Conservation (phyloP, 805 yeast species). For the Candida silvicultrix region DNA sequence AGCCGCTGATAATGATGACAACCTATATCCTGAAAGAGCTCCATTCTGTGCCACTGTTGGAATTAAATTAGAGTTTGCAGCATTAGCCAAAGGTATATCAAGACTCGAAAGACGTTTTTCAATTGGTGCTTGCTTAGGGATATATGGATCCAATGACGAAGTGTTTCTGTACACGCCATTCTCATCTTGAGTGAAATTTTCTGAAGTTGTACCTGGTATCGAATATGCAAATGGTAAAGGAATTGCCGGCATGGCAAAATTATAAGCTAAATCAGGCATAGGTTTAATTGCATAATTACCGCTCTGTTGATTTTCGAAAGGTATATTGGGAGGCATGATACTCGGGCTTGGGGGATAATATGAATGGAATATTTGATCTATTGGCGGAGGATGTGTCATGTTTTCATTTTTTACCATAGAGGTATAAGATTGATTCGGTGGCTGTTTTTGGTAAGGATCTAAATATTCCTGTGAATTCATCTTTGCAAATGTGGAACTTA, state of each 20-base stretch:
- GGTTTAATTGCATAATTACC: background rate
- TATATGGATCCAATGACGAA: background rate
- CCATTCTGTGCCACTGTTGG: background rate
- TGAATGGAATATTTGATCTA: background rate
- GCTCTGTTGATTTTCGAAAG: background rate
- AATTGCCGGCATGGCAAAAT: background rate
- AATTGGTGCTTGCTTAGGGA: background rate
- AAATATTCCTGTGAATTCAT: background rate
- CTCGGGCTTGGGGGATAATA: background rate
- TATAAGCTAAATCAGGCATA: background rate
- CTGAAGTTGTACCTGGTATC: background rate
- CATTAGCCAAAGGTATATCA: background rate
- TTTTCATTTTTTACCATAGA: background rate
- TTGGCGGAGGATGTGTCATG: background rate
- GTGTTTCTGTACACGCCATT: background rate
- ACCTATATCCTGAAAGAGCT: background rate
- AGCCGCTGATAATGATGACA: background rate
- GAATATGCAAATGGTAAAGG: background rate
- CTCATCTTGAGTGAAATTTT: background rate
- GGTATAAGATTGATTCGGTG: background rate
- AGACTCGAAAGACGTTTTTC: background rate
- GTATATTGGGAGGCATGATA: background rate
- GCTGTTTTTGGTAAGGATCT: background rate
- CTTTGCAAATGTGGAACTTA: too few species aligned
- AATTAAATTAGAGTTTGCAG: background rate